phyloP scores from a whole-genome alignment of 306 rosid species.

The Sesbania bispinosa region DNA sequence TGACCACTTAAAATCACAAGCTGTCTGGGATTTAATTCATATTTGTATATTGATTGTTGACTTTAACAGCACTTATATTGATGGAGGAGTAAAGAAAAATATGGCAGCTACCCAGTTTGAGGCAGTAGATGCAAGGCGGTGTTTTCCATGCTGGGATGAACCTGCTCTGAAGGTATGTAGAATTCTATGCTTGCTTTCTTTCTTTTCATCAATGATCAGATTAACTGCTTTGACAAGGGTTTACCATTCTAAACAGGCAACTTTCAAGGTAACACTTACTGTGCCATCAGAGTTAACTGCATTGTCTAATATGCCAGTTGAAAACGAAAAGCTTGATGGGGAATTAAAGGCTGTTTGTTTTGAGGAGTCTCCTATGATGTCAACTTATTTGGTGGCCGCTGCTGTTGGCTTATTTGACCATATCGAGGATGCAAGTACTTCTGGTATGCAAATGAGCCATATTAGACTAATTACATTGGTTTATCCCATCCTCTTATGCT shows the following conservation, averaged over 20 bases:
- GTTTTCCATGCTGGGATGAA: slow-evolving; percentile 84
- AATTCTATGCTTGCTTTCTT: neutral
- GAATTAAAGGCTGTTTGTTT: slow-evolving; percentile 42
- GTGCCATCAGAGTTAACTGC: slow-evolving; percentile 56
- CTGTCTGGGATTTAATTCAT: neutral
- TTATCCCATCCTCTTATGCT: neutral
- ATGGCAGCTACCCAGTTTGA: slow-evolving; percentile 69
- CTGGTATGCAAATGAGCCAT: slow-evolving; percentile 33
- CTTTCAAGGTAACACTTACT: slow-evolving; percentile 52
- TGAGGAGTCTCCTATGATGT: slow-evolving; percentile 60
- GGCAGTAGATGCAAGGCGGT: slow-evolving; percentile 58
- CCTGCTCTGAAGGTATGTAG: slow-evolving; percentile 54
- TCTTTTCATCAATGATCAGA: neutral
- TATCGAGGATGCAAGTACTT: slow-evolving; percentile 44
- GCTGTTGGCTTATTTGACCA: slow-evolving; percentile 59
- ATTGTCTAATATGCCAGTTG: slow-evolving; percentile 64
- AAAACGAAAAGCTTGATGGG: slow-evolving; percentile 44
- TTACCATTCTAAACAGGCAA: slow-evolving; percentile 46
- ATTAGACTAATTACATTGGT: neutral
- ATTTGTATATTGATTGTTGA: neutral
- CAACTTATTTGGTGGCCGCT: slow-evolving; percentile 64
- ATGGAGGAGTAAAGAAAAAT: slow-evolving; percentile 54
- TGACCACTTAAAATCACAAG: neutral
- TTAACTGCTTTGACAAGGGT: neutral
- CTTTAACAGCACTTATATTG: slow-evolving; percentile 45